Base-by-base conservation (phyloP, 169 alveolate genomes). In the Plasmodium reichenowi region DNA sequence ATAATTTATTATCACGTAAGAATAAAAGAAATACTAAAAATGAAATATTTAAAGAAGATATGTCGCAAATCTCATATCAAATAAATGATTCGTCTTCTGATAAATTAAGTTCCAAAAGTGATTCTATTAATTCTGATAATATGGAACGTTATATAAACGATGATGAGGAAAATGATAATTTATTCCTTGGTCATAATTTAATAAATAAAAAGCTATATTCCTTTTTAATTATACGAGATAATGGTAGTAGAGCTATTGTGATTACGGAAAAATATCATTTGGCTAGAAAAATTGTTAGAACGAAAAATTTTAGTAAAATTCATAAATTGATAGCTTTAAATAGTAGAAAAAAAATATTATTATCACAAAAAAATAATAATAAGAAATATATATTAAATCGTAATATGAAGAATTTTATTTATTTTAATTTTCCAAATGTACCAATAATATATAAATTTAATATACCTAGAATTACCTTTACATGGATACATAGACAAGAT, bases 401-500 rank as follows among this genome's bases (percentile, higher is more conserved):
- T 68, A 80, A 80, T 67, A 67, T 56, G 59, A 80, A 48, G 48
- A 80, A 80, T 54, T 80, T 67, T 80, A 62, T 80, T 4, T 80
- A 80, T 68, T 80, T 80, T 60, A 80, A 80, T 54, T 80, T 80
- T 68, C 90, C 90, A 17, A 80, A 67, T 47, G 72, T 93, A 6
- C 87, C 72, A 48, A 88, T 94, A 5, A 62, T 62, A 68, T 89
- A 92, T 59, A 92, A 78, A 10, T 66, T 94, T 66, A 76, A 73
- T 54, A 86, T 93, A 0, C 95, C 96, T n/a, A 92, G 94, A 67
- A 74, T 94, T 52, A 92, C 96, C 2, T 72, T 92, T 8, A 94
- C 96, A 50, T 71, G 93, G 88, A 80, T 93, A 38, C 93, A 89
- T 26, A 94, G 93, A 45, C 87, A 91, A 75, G 93, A 89, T 68